These are phyloP conservation scores for Calocera viscosa DNA, from an alignment of 768 basidiomycete genomes.

Conservation along the genomic window DNA sequence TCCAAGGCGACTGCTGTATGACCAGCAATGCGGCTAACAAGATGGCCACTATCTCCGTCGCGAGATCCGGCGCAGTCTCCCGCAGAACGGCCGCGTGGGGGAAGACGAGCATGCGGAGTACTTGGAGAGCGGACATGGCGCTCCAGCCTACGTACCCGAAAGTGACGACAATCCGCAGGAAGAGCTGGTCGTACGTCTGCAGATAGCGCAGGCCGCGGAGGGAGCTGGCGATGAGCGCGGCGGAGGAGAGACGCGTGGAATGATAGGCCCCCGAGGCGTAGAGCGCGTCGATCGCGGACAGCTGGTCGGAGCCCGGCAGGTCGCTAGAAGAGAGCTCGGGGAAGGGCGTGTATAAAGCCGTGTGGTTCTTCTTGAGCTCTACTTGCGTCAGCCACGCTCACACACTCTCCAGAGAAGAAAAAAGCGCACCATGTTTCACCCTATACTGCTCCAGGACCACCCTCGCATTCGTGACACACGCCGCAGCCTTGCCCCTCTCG, in stretches of 20 bases:
- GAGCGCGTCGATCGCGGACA: slow-evolving; percentile 36
- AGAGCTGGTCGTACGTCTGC: slow-evolving; percentile 68
- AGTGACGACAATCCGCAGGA: slow-evolving; percentile 58
- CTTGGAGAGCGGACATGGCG: slow-evolving; percentile 23
- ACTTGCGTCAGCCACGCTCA: slow-evolving; percentile 5
- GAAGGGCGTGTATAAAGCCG: slow-evolving; percentile 55
- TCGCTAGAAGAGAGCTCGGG: slow-evolving; percentile 31
- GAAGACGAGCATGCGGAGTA: slow-evolving; percentile 11
- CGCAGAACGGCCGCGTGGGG: not conserved
- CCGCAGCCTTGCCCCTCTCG: slow-evolving; percentile 39
- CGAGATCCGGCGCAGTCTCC: slow-evolving; percentile 16
- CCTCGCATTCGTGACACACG: slow-evolving; percentile 47
- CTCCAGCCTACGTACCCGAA: slow-evolving; percentile 69
- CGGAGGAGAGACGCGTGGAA: slow-evolving; percentile 39
- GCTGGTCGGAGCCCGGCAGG: slow-evolving; percentile 27
- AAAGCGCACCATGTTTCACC: slow-evolving; percentile 53
- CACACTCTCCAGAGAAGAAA: not conserved
- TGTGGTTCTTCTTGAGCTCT: slow-evolving; percentile 51
- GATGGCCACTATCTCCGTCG: slow-evolving; percentile 24
- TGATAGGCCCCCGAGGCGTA: slow-evolving; percentile 36
- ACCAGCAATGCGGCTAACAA: slow-evolving; percentile 41
- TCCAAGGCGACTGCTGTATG: slow-evolving; percentile 53
- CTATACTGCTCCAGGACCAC: slow-evolving; percentile 66
- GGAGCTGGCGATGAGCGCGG: slow-evolving; percentile 40
- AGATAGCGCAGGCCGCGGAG: slow-evolving; percentile 61